A percentile compares a stretch with the other conserved stretches of the same genome.
Conservation (phyloP, 2,329 filamentous ascomycete genomes). For the Fusarium equiseti region DNA sequence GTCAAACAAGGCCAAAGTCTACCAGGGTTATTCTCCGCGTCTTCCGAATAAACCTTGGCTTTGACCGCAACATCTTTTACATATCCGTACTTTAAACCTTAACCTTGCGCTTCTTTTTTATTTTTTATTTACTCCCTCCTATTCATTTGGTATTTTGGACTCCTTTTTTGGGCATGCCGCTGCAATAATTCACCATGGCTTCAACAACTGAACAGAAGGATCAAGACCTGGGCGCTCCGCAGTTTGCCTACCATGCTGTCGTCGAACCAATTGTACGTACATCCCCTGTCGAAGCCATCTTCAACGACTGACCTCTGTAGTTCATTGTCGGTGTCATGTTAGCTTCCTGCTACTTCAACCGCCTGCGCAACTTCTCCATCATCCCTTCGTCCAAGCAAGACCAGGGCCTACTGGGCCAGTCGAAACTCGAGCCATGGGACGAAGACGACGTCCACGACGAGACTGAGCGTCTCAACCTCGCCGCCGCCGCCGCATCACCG, state of each 20-base stretch:
- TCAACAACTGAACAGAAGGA: slow-evolving; percentile 27
- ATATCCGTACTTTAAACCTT: not conserved
- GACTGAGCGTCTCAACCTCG: slow-evolving; percentile 24
- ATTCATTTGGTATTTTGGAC: not conserved
- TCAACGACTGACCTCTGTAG: slow-evolving; percentile 12
- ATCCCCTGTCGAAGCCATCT: not conserved
- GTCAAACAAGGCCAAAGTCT: not conserved
- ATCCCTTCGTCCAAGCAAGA: slow-evolving; percentile 35
- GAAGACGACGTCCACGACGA: slow-evolving; percentile 43
- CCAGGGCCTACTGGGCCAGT: slow-evolving; percentile 42
- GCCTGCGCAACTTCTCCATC: slow-evolving; percentile 45
- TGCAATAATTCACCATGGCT: slow-evolving; percentile 12
- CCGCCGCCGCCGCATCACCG: slow-evolving; percentile 16
- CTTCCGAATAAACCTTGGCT: slow-evolving; percentile 19
- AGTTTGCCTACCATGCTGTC: slow-evolving; percentile 46
- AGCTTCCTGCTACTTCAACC: slow-evolving; percentile 48
- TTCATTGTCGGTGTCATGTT: slow-evolving; percentile 48
- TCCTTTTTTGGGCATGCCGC: slow-evolving; percentile 3
- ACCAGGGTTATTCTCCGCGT: slow-evolving; percentile 25
- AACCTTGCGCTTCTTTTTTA: slow-evolving; percentile 4
- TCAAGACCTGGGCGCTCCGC: slow-evolving; percentile 45
- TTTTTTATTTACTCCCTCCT: not conserved
- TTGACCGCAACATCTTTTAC: not conserved
- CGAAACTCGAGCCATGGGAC: slow-evolving; percentile 41
- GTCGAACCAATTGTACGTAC: slow-evolving; percentile 48